Conservation (phyloP, 1,284 basidiomycete genomes). For the Mycena sp. region DNA sequence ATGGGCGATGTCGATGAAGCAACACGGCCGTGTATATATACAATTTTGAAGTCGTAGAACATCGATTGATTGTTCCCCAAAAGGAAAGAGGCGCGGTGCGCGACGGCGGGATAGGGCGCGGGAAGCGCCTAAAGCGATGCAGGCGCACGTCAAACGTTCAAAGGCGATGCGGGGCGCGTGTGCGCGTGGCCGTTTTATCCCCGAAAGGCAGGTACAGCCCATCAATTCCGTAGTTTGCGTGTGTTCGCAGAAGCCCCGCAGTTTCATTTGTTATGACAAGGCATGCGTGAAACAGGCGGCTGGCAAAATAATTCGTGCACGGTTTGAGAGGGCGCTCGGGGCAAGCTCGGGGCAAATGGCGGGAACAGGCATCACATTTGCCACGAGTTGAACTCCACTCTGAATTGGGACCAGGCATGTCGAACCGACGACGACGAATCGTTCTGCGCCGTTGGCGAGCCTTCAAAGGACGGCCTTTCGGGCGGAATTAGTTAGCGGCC, state of each 20-base stretch:
- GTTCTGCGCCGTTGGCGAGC: no score
- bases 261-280: background rate
- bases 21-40: conserved; percentile 18
- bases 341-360: background rate
- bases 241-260: background rate
- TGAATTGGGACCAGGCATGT: background rate
- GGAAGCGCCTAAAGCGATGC: conserved; percentile 2
- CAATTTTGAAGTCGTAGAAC: conserved; percentile 13
- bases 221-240: background rate
- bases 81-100: background rate
- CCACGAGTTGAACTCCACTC: background rate
- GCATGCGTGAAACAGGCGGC: background rate
- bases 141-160: background rate
- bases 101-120: background rate
- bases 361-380: background rate
- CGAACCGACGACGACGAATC: background rate
- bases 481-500: no score
- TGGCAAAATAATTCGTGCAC: background rate
- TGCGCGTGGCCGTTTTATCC: background rate
- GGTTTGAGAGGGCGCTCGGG: background rate
- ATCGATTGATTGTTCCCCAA: background rate
- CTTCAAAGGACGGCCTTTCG: no score
- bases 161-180: background rate
- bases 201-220: background rate
- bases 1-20: conserved; percentile 14